Evolutionary conservation across 1,139 yeast species (phyloP).

Genomic region (Geotrichum phurueaensis): DNA sequence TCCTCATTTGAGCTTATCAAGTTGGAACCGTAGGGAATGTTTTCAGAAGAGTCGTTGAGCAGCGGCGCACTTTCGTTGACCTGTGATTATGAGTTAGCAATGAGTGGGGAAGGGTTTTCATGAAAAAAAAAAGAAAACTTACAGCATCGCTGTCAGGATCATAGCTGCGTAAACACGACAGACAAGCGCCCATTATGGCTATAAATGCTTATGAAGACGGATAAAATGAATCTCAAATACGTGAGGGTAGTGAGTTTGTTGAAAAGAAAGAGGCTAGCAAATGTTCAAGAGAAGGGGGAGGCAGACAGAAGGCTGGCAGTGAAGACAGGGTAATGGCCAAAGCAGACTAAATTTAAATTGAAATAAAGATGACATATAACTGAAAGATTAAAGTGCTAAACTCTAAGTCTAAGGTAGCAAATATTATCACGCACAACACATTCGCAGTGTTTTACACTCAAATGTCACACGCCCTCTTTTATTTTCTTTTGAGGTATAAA

Average conservation of each 20-base stretch:
- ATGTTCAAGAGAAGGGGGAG: background rate
- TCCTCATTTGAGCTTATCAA: conserved; percentile 1
- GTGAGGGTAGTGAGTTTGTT: background rate
- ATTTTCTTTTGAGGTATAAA: too few species aligned
- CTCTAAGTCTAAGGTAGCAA: background rate
- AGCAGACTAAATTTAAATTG: background rate
- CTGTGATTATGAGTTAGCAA: background rate
- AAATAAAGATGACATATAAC: background rate
- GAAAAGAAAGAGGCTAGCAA: background rate
- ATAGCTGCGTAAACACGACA: conserved; percentile 22
- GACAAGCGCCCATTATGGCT: conserved; percentile 25
- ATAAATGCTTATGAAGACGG: background rate
- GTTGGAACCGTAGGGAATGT: conserved; percentile 1
- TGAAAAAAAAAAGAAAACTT: background rate
- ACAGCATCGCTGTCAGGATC: conserved; percentile 20
- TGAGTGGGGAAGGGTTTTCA: background rate
- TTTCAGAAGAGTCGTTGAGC: conserved; percentile 15
- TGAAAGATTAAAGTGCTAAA: background rate
- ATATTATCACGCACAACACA: background rate
- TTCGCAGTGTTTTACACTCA: too few species aligned
- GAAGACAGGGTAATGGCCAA: background rate
- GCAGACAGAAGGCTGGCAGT: background rate
- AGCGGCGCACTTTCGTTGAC: conserved; percentile 18
- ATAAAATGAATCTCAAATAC: background rate
- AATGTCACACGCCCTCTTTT: too few species aligned